Conservation (phyloP, 495 filamentous ascomycete genomes). For the Hypoxylon lienhwacheense region DNA sequence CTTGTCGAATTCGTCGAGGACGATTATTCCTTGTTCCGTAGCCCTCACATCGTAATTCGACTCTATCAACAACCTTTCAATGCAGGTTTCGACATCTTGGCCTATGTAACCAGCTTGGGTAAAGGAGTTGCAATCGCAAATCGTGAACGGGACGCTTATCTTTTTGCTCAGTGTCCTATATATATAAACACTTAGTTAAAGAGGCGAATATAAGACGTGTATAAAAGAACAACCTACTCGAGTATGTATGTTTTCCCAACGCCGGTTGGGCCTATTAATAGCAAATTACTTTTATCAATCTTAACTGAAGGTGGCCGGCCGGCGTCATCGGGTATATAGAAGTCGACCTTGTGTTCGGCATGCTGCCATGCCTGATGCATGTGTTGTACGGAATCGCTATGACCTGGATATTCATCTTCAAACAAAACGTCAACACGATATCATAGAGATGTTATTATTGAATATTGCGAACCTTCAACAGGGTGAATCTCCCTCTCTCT, state of each 20-base stretch:
- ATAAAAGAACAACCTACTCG: conserved; percentile 51
- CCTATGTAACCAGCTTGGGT: conserved; percentile 98
- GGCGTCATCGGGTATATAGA: conserved; percentile 48
- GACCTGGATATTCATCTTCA: conserved; percentile 79
- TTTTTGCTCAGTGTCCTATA: conserved; percentile 54
- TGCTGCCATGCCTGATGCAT: conserved; percentile 35
- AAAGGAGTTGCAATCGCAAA: conserved; percentile 96
- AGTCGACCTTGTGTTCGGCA: conserved; percentile 33
- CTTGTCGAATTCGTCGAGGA: conserved; percentile 96
- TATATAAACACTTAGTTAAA: conserved; percentile 12
- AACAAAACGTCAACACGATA: conserved; percentile 37
- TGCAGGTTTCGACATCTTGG: conserved; percentile 90
- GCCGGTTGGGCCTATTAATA: conserved; percentile 89
- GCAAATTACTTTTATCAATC: conserved; percentile 94
- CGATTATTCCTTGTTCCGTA: conserved; percentile 90
- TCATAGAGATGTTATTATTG: conserved; percentile 26
- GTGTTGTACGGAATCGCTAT: conserved; percentile 62
- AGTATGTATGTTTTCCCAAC: conserved; percentile 97
- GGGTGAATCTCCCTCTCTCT: conserved; percentile 43
- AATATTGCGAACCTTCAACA: conserved; percentile 52
- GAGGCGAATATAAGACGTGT: background rate
- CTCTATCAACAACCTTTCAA: conserved; percentile 85
- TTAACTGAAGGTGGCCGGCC: conserved; percentile 63
- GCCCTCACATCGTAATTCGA: conserved; percentile 85
- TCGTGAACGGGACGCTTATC: conserved; percentile 92